These are phyloP conservation scores for Geotrichum phurueaensis DNA, from an alignment of 1,139 yeast species.

Conservation along the genomic window DNA sequence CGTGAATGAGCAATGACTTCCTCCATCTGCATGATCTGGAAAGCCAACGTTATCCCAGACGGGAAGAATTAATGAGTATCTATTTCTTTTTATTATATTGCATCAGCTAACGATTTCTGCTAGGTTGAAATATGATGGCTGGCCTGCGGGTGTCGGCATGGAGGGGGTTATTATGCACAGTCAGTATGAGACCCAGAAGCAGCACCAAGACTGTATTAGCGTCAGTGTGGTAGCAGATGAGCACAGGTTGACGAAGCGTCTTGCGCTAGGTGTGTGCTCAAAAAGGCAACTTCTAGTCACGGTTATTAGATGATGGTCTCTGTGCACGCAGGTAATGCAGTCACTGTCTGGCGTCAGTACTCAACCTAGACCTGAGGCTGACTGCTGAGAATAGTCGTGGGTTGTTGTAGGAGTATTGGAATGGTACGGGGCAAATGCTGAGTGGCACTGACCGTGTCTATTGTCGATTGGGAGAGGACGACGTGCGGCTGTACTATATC, in stretches of 20 bases:
- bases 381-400: neutral
- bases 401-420: neutral
- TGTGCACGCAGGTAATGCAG: neutral
- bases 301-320: no score
- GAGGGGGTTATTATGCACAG: neutral
- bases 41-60: neutral
- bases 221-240: neutral
- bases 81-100: neutral
- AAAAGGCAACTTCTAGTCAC: no score
- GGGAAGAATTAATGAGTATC: neutral
- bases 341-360: neutral
- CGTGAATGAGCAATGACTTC: neutral
- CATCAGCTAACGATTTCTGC: neutral
- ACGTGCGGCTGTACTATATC: neutral
- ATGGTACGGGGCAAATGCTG: neutral
- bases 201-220: neutral
- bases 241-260: no score
- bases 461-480: neutral
- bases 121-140: neutral
- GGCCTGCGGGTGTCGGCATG: neutral
- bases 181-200: neutral
- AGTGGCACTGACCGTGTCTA: neutral
- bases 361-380: neutral
- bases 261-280: no score
- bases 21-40: neutral